Percentiles rank a stretch among this genome's conserved stretches.
Conservation (phyloP, 2,329 filamentous ascomycete genomes). For the Penicillium hesseltinei region DNA sequence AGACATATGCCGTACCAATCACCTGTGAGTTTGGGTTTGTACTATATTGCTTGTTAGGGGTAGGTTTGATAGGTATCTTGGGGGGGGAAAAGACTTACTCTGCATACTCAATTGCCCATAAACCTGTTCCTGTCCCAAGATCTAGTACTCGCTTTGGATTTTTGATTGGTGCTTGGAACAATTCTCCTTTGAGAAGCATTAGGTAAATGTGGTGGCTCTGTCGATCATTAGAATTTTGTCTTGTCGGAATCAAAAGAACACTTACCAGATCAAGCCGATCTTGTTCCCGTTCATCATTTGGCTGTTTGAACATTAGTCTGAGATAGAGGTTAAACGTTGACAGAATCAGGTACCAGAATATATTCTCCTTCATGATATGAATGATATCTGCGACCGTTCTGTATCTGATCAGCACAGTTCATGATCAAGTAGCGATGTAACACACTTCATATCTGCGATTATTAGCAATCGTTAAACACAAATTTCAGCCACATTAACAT, state of each 20-base stretch:
- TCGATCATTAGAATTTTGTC: not conserved
- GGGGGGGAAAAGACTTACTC: slow-evolving; percentile 26
- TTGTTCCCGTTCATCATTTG: slow-evolving; percentile 36
- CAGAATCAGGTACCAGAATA: slow-evolving; percentile 16
- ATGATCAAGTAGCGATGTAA: not conserved
- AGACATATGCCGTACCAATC: slow-evolving; percentile 24
- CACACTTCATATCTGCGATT: slow-evolving; percentile 32
- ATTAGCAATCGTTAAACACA: slow-evolving; percentile 8
- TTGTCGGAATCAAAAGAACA: not conserved
- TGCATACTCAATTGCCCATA: slow-evolving; percentile 40
- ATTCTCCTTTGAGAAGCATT: slow-evolving; percentile 33
- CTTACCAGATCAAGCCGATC: slow-evolving; percentile 34
- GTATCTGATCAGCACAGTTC: not conserved
- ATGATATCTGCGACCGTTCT: slow-evolving; percentile 32
- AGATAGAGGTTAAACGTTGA: not conserved
- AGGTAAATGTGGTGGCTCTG: slow-evolving; percentile 37
- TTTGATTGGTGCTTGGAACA: slow-evolving; percentile 28
- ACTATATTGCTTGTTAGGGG: slow-evolving; percentile 15
- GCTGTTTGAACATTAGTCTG: slow-evolving; percentile 12
- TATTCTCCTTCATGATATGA: slow-evolving; percentile 30
- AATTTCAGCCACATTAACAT: not conserved
- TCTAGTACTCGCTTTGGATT: slow-evolving; percentile 32
- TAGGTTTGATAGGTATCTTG: not conserved
- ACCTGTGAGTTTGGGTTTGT: slow-evolving; percentile 30
- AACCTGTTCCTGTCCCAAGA: slow-evolving; percentile 38